Evolutionary conservation across 345 rosid genomes (phyloP), one percentile per base, ranked within the genome.

Genomic region (Camelina laxa): DNA sequence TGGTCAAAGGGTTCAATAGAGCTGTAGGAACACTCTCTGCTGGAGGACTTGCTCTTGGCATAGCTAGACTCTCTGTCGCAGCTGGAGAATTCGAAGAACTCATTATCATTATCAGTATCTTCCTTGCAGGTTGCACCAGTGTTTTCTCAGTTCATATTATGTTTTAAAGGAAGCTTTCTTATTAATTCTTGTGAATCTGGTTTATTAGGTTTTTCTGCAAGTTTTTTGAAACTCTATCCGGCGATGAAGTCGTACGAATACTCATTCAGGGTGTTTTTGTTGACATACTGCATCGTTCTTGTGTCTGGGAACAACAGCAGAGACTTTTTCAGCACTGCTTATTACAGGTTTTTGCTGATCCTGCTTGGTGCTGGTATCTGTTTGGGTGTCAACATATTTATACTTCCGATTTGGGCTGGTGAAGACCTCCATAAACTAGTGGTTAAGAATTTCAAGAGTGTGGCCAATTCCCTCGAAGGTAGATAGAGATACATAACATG

Each of bases 391-490:
- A 90, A 90, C 60, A 86, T 82, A 15, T 87, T 84, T 64, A 54
- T 92, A 59, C 87, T 73, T 79, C 98, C 98, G 27, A 92, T 89
- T 66, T 92, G 98, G 98, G 84, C 98, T 50, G 98, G 95, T 20
- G 97, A 92, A 77, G 97, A 92, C 70, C 85, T 92, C 41, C 98
- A 92, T 80, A 93, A 90, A 72, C 84, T 85, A 73, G 97, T 93
- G 54, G 95, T 85, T 3, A 90, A 93, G 75, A 93, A 93, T 79
- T 93, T 93, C 85, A 87, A 59, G 44, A 85, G 89, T 36, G 97
- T 93, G 1, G 97, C 98, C 49, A 66, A 80, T 79, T 93, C 97
- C 45, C 82, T 93, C 33, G 98, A 92, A 87, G 96, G 98, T 90
- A 62, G 5, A 81, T 27, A 64, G 2, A 4, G 14, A 65, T 19